phyloP scores from a whole-genome alignment of 1,139 yeast species.

The Protomyces pachydermus region DNA sequence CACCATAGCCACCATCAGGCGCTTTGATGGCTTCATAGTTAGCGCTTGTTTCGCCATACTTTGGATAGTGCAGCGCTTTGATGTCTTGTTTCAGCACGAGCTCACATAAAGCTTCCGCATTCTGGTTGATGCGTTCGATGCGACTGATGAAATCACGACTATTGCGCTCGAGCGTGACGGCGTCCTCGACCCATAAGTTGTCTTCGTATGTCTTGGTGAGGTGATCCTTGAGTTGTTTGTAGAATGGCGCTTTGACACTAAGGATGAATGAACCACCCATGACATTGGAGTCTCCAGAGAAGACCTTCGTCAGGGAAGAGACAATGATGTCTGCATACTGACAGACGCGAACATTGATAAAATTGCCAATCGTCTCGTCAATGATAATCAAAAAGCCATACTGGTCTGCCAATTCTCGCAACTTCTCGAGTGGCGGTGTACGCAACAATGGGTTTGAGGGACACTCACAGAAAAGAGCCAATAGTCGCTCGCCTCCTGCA shows the following conservation, averaged over 20 bases:
- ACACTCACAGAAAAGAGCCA: constrained; percentile 81
- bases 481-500: constrained; percentile 56
- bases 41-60: constrained; percentile 48
- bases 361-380: constrained; percentile 92
- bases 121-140: constrained; percentile 60
- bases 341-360: constrained; percentile 73
- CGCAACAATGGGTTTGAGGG: constrained; percentile 88
- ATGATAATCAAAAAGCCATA: constrained; percentile 73
- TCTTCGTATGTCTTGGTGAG: constrained; percentile 61
- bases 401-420: constrained; percentile 61
- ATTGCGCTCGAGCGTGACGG: constrained; percentile 83
- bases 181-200: constrained; percentile 87
- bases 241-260: constrained; percentile 60
- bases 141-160: constrained; percentile 79
- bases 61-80: constrained; percentile 67
- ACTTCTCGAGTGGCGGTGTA: constrained; percentile 67
- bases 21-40: constrained; percentile 70
- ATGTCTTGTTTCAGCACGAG: constrained; percentile 43
- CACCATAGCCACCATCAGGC: constrained; percentile 85
- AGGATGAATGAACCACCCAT: constrained; percentile 85
- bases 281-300: constrained; percentile 90
- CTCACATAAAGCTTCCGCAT: constrained; percentile 54
- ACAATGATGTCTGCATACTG: constrained; percentile 82
- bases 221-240: constrained; percentile 50
- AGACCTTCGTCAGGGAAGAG: constrained; percentile 83